Percentiles rank a stretch among this genome's conserved stretches.
Conservation (phyloP, 306 rosid species). For the Rosa chinensis region DNA sequence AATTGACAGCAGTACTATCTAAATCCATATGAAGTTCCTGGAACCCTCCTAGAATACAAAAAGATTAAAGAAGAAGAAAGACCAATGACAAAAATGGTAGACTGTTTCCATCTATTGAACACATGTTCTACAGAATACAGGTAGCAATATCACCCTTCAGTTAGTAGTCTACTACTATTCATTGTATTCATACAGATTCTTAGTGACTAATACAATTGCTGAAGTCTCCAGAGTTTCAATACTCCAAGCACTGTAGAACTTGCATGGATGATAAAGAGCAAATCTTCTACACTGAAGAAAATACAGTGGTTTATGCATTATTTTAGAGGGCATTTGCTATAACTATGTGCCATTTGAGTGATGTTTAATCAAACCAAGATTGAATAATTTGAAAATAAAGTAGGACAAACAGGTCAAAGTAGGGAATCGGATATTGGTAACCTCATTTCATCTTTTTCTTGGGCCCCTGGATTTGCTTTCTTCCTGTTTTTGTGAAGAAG, state of each 20-base stretch:
- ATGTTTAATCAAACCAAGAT: conserved; percentile 5
- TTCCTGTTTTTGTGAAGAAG: conserved; percentile 25
- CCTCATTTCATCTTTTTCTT: conserved; percentile 20
- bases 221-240: neutral
- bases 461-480: conserved; percentile 32
- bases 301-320: too few species aligned
- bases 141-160: neutral
- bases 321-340: neutral
- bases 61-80: neutral
- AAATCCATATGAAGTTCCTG: neutral
- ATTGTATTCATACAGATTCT: neutral
- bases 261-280: neutral
- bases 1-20: conserved; percentile 11
- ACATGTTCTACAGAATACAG: neutral
- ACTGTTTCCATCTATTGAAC: neutral
- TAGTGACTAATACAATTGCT: neutral
- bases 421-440: conserved; percentile 18
- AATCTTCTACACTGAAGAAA: neutral
- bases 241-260: neutral
- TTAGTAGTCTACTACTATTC: neutral
- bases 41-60: neutral
- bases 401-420: conserved; percentile 33
- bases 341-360: conserved; percentile 32
- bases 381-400: conserved; percentile 41
- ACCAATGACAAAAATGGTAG: neutral